Percentiles rank a stretch among this genome's conserved stretches.
These are phyloP conservation scores for Oryza glumipatula DNA, from an alignment of 176 grass and related monocot species.

Conservation along the genomic window DNA sequence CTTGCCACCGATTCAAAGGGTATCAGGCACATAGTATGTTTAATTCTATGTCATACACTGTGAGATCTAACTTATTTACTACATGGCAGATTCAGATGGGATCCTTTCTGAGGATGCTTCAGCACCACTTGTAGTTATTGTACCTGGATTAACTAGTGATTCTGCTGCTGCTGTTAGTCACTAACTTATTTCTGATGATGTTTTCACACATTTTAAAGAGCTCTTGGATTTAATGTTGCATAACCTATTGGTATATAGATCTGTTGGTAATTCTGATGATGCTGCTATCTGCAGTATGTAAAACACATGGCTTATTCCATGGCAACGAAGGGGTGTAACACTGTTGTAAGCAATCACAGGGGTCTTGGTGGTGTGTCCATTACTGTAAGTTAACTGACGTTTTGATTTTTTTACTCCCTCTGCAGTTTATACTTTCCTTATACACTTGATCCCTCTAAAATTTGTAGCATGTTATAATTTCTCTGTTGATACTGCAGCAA, in stretches of 20 bases:
- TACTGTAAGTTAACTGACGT: constrained; percentile 71
- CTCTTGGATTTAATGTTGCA: constrained; percentile 25
- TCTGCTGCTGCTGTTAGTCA: constrained; percentile 84
- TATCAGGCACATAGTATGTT: constrained; percentile 1
- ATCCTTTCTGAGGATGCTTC: constrained; percentile 75
- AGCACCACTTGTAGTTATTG: constrained; percentile 75
- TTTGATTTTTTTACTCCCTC: constrained; percentile 36
- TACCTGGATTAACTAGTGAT: constrained; percentile 93
- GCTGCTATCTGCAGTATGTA: constrained; percentile 67
- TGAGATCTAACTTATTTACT: constrained; percentile 41
- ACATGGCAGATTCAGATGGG: constrained; percentile 57
- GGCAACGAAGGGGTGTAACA: constrained; percentile 83
- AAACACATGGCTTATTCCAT: constrained; percentile 74
- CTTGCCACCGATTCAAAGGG: constrained; percentile 64
- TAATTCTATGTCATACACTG: constrained; percentile 27
- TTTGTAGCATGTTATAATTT: neutral
- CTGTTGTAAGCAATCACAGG: constrained; percentile 95
- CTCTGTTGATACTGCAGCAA: constrained; percentile 10
- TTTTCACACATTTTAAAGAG: constrained; percentile 33
- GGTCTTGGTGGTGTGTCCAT: constrained; percentile 92
- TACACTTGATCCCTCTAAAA: constrained; percentile 3
- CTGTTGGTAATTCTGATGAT: constrained; percentile 30
- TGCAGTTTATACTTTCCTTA: constrained; percentile 30
- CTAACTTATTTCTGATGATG: constrained; percentile 25
- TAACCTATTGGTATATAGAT: constrained; percentile 23